phyloP scores from a whole-genome alignment of 1,284 basidiomycete genomes.

The Irpex sp. region DNA sequence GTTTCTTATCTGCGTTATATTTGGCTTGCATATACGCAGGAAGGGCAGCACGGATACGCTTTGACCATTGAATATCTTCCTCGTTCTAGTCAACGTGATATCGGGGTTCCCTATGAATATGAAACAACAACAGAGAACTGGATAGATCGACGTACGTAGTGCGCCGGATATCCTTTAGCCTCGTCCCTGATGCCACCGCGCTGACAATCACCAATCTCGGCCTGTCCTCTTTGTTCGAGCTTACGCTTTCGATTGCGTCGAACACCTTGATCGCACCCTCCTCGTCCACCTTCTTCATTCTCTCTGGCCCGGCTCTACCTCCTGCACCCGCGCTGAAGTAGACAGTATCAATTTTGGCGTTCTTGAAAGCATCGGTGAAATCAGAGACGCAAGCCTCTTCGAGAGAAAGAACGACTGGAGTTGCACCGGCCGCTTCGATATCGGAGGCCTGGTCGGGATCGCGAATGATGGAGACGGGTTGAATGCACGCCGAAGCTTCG shows the following conservation, averaged over 20 bases:
- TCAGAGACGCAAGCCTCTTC: slow-evolving; percentile 46
- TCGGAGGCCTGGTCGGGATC: slow-evolving; percentile 42
- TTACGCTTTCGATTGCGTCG: slow-evolving; percentile 60
- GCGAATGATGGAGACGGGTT: slow-evolving; percentile 52
- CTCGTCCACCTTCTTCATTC: slow-evolving; percentile 68
- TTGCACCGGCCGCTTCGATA: slow-evolving; percentile 39
- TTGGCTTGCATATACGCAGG: slow-evolving; percentile 59
- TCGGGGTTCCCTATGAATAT: neutral
- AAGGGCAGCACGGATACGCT: slow-evolving; percentile 41
- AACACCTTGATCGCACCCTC: slow-evolving; percentile 72
- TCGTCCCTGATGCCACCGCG: slow-evolving; percentile 57
- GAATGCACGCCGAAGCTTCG: too few species aligned
- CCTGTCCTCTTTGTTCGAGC: slow-evolving; percentile 29
- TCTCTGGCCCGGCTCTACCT: slow-evolving; percentile 59
- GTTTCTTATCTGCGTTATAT: slow-evolving; percentile 67
- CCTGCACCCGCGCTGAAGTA: slow-evolving; percentile 71
- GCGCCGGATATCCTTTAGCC: slow-evolving; percentile 44
- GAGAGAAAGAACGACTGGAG: slow-evolving; percentile 56
- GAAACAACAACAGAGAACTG: neutral
- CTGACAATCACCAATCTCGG: slow-evolving; percentile 62
- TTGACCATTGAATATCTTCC: slow-evolving; percentile 43
- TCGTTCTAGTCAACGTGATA: too few species aligned
- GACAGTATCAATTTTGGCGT: slow-evolving; percentile 41
- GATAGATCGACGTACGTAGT: slow-evolving; percentile 44
- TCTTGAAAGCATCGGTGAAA: slow-evolving; percentile 50